A percentile compares a stretch with the other conserved stretches of the same genome.
phyloP scores from a whole-genome alignment of 306 rosid genomes.

The Cicer yamashitae region DNA sequence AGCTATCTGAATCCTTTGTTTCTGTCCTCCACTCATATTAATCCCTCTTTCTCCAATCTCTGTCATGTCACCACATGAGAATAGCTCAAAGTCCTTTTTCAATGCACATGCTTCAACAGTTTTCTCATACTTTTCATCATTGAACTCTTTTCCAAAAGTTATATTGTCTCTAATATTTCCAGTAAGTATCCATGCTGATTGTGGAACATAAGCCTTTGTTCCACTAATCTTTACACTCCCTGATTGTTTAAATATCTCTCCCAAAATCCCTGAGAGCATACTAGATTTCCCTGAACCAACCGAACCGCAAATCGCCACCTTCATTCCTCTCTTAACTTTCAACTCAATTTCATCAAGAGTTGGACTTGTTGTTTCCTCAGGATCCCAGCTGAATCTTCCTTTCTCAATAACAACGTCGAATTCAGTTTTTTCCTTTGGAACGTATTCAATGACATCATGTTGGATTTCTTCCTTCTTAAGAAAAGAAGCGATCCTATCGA shows the following conservation, averaged over 20 bases:
- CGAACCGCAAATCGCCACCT: constrained; percentile 93
- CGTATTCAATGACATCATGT: constrained; percentile 62
- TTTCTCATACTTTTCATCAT: constrained; percentile 61
- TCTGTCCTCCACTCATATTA: constrained; percentile 98
- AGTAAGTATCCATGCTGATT: constrained; percentile 91
- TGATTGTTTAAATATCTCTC: constrained; percentile 75
- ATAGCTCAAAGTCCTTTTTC: constrained; percentile 84
- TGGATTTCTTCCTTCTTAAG: constrained; percentile 85
- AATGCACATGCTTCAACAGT: constrained; percentile 88
- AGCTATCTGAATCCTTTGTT: constrained; percentile 95
- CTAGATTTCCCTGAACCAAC: constrained; percentile 97
- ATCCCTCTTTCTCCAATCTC: constrained; percentile 98
- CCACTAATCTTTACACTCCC: constrained; percentile 88
- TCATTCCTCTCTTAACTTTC: constrained; percentile 87
- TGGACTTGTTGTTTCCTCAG: constrained; percentile 54
- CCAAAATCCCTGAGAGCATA: constrained; percentile 73
- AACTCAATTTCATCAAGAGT: constrained; percentile 73
- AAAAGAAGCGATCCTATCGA: constrained; percentile 76
- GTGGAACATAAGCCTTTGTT: constrained; percentile 91
- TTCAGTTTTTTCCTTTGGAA: constrained; percentile 66
- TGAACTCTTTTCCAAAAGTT: constrained; percentile 74
- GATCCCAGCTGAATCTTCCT: constrained; percentile 89
- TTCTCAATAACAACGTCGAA: constrained; percentile 64
- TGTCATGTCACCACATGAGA: constrained; percentile 81
- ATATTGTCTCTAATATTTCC: constrained; percentile 87